Conservation (phyloP, 768 basidiomycete species). For the Suillus decipiens region DNA sequence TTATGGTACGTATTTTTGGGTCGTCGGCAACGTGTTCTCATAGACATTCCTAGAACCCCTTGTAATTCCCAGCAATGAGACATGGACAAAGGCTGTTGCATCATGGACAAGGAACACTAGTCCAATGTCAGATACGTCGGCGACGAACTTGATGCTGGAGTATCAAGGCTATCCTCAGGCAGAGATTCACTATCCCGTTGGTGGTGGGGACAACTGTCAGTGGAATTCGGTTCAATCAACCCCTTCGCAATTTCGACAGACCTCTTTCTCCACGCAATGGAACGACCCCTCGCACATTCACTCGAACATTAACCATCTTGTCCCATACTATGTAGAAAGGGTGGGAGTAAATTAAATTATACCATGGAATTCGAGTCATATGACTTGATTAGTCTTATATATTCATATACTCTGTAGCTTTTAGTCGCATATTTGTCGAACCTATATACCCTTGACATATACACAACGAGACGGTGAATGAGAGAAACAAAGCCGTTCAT, state of each 20-base stretch:
- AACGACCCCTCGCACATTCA: neutral
- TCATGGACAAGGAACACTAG: conserved; percentile 1
- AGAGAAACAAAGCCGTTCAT: neutral
- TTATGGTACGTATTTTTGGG: neutral
- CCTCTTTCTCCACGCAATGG: neutral
- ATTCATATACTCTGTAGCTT: neutral
- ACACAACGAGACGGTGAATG: too few species aligned
- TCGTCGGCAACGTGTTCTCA: neutral
- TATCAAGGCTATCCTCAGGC: neutral
- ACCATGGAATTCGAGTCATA: neutral
- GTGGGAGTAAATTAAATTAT: neutral
- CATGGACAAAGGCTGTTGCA: neutral
- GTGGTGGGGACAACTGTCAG: neutral
- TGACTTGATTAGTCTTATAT: neutral
- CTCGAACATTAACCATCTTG: neutral
- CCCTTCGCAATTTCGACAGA: conserved; percentile 3
- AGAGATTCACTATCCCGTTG: neutral
- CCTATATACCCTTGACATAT: neutral
- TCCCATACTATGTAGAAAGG: neutral
- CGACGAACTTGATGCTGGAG: conserved; percentile 1
- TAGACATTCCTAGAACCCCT: neutral
- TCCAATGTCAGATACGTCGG: conserved; percentile 4
- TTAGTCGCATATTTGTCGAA: neutral
- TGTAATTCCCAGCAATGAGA: neutral
- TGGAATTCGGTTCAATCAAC: conserved; percentile 7